A percentile compares a stretch with the other conserved stretches of the same genome.
Evolutionary conservation across 257 asterid species (phyloP).

Genomic region (Oldenlandia corymbosa): DNA sequence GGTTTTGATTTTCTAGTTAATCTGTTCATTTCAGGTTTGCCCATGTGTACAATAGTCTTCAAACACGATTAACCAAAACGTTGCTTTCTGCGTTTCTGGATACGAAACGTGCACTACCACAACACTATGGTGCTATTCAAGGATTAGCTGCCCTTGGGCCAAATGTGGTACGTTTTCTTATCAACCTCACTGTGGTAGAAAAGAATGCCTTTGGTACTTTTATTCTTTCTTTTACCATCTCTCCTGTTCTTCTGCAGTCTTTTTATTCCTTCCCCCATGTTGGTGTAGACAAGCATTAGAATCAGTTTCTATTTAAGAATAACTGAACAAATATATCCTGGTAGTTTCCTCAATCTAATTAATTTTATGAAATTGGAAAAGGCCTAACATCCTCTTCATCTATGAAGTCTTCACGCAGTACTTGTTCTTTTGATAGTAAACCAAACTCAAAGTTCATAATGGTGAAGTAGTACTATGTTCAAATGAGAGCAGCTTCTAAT

Average conservation of each 20-base stretch:
- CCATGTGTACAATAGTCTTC: conserved; percentile 76
- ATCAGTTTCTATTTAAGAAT: no score
- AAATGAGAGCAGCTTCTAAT: background rate
- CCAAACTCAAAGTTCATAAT: background rate
- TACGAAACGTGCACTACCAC: conserved; percentile 73
- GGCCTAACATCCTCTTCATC: background rate
- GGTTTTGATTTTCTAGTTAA: background rate
- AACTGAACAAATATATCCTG: no score
- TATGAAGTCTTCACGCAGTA: background rate
- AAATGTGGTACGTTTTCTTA: conserved; percentile 57
- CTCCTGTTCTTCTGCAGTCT: no score
- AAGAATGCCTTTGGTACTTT: background rate
- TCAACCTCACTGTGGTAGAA: background rate
- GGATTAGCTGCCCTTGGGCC: conserved; percentile 93
- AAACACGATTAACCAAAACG: conserved; percentile 77
- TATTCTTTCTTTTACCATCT: no score
- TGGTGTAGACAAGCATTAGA: no score
- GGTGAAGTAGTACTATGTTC: background rate
- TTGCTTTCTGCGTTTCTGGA: conserved; percentile 73
- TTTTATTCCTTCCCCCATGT: no score
- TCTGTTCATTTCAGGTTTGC: conserved; percentile 59
- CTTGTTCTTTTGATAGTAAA: background rate
- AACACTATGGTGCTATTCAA: conserved; percentile 96
- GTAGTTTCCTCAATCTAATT: background rate
- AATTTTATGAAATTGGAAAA: background rate